A percentile compares a stretch with the other conserved stretches of the same genome.
These are phyloP conservation scores for Colletotrichum lindemuthianum DNA, from an alignment of 2,329 filamentous ascomycete species.

Conservation along the genomic window DNA sequence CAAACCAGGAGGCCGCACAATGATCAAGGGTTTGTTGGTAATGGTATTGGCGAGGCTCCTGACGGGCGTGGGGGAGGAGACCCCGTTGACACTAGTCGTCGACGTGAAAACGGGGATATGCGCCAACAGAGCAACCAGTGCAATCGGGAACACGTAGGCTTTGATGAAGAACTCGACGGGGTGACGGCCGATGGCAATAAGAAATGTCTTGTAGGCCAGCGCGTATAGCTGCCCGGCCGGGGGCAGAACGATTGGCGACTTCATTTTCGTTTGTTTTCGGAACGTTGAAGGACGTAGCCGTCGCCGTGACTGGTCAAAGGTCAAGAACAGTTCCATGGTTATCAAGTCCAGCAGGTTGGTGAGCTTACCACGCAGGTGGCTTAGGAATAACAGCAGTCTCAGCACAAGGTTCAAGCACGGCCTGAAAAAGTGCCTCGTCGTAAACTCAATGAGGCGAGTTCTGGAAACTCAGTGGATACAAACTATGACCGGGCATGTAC, in stretches of 20 bases:
- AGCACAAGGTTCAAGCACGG: too few species aligned
- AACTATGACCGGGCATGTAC: not conserved
- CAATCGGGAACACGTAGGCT: not conserved
- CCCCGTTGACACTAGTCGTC: not conserved
- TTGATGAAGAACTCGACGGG: not conserved
- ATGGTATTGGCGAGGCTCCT: constrained; percentile 33
- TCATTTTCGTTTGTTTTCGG: not conserved
- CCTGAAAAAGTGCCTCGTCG: too few species aligned
- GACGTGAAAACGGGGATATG: not conserved
- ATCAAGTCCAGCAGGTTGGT: too few species aligned
- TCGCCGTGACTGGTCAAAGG: too few species aligned
- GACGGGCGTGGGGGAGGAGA: not conserved
- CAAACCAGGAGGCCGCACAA: constrained; percentile 27
- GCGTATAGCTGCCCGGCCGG: not conserved
- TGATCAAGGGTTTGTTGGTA: constrained; percentile 36
- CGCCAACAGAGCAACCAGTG: not conserved
- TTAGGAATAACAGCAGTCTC: too few species aligned
- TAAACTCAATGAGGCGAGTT: too few species aligned
- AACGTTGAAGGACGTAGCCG: too few species aligned
- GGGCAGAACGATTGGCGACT: not conserved
- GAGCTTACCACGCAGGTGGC: too few species aligned
- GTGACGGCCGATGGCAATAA: not conserved
- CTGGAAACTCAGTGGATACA: too few species aligned
- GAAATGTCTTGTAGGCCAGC: constrained; percentile 1
- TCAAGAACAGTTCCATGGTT: too few species aligned